phyloP scores from a whole-genome alignment of 345 rosid species.

The Linum lewisii region DNA sequence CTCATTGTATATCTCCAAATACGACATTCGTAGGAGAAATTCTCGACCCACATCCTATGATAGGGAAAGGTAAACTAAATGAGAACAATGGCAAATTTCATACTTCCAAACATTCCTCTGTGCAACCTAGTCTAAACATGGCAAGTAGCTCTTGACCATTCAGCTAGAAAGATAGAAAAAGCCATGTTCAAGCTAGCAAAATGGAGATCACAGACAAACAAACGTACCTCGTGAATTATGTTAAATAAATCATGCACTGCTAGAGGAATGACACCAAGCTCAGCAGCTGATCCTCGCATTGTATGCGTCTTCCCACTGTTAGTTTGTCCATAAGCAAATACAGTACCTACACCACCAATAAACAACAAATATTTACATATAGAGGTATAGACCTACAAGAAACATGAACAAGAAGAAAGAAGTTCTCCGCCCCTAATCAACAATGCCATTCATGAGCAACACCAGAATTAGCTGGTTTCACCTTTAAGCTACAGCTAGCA shows the following conservation, averaged over 20 bases:
- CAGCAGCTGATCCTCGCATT: conserved; percentile 72
- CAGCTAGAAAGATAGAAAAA: background rate
- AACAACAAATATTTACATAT: too few relatives aligned
- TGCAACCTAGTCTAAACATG: too few relatives aligned
- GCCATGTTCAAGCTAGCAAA: background rate
- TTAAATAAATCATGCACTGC: conserved; percentile 67
- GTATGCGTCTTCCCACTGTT: conserved; percentile 95
- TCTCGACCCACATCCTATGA: conserved; percentile 62
- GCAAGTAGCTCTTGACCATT: too few relatives aligned
- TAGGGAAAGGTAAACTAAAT: conserved; percentile 4
- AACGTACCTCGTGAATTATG: conserved; percentile 50
- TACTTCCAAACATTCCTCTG: background rate
- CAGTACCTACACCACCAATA: conserved; percentile 46
- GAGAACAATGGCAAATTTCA: background rate
- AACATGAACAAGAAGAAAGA: too few relatives aligned
- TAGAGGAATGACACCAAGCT: conserved; percentile 84
- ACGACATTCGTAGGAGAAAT: conserved; percentile 89
- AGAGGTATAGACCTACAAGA: too few relatives aligned
- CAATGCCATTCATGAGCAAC: background rate
- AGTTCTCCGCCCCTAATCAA: background rate
- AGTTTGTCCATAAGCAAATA: conserved; percentile 95
- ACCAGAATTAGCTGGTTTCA: background rate
- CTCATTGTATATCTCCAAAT: conserved; percentile 92
- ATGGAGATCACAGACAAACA: background rate
- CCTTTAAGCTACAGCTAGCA: background rate